phyloP scores from a whole-genome alignment of 2,329 filamentous ascomycete genomes.

The Scytalidium lignicola region DNA sequence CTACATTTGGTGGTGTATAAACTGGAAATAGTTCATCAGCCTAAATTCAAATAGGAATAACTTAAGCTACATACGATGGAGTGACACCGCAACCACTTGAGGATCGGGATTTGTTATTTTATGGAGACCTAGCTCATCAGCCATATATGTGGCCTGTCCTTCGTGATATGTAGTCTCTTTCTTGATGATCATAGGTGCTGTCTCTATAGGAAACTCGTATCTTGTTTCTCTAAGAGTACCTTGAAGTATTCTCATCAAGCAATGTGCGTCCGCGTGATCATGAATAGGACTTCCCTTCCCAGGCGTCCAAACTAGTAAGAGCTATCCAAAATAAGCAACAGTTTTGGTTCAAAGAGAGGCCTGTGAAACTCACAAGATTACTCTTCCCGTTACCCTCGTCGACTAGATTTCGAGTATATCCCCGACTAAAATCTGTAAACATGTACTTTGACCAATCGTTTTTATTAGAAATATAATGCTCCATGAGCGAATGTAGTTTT shows the following conservation, averaged over 20 bases:
- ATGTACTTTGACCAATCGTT: slow-evolving; percentile 72
- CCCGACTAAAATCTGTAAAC: slow-evolving; percentile 61
- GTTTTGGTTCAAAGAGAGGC: not conserved
- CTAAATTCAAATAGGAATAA: slow-evolving; percentile 2
- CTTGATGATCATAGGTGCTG: slow-evolving; percentile 58
- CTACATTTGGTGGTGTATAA: slow-evolving; percentile 86
- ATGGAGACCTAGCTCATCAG: slow-evolving; percentile 83
- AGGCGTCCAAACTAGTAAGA: slow-evolving; percentile 83
- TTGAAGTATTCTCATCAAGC: slow-evolving; percentile 82
- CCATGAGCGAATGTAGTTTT: slow-evolving; percentile 68
- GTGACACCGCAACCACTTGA: slow-evolving; percentile 71
- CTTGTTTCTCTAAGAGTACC: slow-evolving; percentile 77
- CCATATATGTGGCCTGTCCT: slow-evolving; percentile 84
- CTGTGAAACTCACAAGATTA: slow-evolving; percentile 39
- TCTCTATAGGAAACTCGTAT: slow-evolving; percentile 64
- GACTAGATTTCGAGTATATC: slow-evolving; percentile 84
- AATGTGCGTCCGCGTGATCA: slow-evolving; percentile 81
- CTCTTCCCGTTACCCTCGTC: slow-evolving; percentile 76
- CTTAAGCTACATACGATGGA: slow-evolving; percentile 56
- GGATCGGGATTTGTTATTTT: slow-evolving; percentile 70
- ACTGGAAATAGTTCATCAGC: slow-evolving; percentile 38
- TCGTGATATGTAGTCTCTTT: slow-evolving; percentile 58
- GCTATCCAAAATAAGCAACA: slow-evolving; percentile 37
- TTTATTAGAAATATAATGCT: slow-evolving; percentile 63
- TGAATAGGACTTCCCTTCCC: slow-evolving; percentile 79